phyloP scores from a whole-genome alignment of 2,329 filamentous ascomycete species.

The Claviceps paspali region DNA sequence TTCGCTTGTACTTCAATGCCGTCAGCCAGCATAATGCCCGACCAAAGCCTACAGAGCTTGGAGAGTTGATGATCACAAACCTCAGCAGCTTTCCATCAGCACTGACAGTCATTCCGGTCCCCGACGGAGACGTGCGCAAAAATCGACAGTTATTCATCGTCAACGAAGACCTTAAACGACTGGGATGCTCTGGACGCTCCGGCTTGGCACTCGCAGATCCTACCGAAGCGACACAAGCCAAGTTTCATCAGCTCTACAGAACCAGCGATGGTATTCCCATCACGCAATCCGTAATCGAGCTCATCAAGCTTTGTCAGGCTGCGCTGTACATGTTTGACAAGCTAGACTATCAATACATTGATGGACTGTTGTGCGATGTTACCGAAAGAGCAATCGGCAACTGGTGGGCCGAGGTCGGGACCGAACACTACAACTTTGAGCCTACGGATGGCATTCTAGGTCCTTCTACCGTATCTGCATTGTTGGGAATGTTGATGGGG shows the following conservation, averaged over 20 bases:
- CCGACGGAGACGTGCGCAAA: constrained; percentile 68
- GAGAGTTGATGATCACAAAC: constrained; percentile 87
- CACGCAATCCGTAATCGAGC: constrained; percentile 64
- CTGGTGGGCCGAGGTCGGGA: constrained; percentile 93
- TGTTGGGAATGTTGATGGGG: constrained; percentile 79
- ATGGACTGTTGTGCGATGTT: constrained; percentile 82
- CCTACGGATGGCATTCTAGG: constrained; percentile 86
- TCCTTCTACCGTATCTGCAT: constrained; percentile 75
- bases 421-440: constrained; percentile 83
- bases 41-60: constrained; percentile 65
- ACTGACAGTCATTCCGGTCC: constrained; percentile 79
- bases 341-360: constrained; percentile 74
- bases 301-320: constrained; percentile 83
- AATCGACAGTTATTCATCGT: constrained; percentile 79
- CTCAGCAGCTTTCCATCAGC: constrained; percentile 83
- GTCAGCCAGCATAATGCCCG: constrained; percentile 75
- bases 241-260: constrained; percentile 82
- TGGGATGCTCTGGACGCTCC: constrained; percentile 82
- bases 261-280: constrained; percentile 72
- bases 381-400: constrained; percentile 82
- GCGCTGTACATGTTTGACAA: constrained; percentile 80
- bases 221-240: constrained; percentile 67
- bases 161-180: constrained; percentile 82
- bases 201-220: constrained; percentile 70
- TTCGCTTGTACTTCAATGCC: constrained; percentile 75